phyloP scores from a whole-genome alignment of 495 filamentous ascomycete species.

The Aspergillus heteromorphus region DNA sequence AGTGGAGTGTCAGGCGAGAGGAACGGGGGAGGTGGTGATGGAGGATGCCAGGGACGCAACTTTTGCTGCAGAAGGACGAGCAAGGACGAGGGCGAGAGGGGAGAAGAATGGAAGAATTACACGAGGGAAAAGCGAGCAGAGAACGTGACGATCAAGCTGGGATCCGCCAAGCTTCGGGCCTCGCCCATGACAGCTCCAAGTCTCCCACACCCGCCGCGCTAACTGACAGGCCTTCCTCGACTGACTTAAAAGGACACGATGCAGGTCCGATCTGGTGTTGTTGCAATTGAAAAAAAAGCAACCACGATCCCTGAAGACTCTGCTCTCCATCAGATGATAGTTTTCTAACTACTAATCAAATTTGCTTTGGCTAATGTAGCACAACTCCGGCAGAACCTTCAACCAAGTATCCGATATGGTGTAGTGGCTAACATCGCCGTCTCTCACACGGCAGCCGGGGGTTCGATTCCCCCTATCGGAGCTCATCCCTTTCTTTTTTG shows the following conservation, averaged over 20 bases:
- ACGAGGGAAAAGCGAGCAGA: slow-evolving; percentile 2
- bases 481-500: neutral
- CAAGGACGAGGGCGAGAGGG: neutral
- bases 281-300: no score
- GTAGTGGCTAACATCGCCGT: neutral
- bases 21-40: neutral
- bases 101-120: neutral
- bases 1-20: neutral
- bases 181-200: no score
- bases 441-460: slow-evolving; percentile 30
- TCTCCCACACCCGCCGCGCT: no score
- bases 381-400: no score
- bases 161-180: slow-evolving; percentile 19
- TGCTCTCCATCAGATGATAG: no score
- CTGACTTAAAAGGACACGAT: no score
- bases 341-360: no score
- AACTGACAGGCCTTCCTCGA: no score
- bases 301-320: neutral
- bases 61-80: neutral
- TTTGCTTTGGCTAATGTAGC: no score
- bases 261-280: no score
- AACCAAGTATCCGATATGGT: neutral
- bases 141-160: slow-evolving; percentile 19
- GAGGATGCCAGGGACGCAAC: neutral
- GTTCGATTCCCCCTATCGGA: slow-evolving; percentile 36